Evolutionary conservation across 306 rosid genomes (phyloP).

Genomic region (Calophaca sinica): DNA sequence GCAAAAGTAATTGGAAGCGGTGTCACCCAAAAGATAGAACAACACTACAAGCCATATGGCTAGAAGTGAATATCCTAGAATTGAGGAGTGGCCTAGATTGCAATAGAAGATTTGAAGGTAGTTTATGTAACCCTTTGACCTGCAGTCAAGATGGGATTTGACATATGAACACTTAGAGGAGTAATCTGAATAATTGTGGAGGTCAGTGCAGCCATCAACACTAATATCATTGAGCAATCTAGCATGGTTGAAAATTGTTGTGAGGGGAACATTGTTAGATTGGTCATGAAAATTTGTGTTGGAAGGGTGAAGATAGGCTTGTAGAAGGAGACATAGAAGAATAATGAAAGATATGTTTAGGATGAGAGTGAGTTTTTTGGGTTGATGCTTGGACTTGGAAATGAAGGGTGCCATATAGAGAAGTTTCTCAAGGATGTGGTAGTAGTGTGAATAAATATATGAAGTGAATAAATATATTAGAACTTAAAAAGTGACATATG

Average conservation of each 20-base stretch:
- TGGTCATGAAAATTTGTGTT: conserved; percentile 23
- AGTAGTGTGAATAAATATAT: neutral
- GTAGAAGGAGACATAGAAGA: conserved; percentile 51
- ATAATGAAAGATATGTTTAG: conserved; percentile 57
- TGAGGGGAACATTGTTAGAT: neutral
- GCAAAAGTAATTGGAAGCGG: conserved; percentile 86
- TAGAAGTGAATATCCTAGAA: conserved; percentile 53
- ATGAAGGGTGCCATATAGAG: conserved; percentile 50
- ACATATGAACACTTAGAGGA: conserved; percentile 63
- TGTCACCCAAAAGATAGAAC: conserved; percentile 82
- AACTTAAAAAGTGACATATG: conserved; percentile 21
- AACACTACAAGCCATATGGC: conserved; percentile 71
- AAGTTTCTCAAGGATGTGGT: conserved; percentile 5
- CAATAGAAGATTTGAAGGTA: conserved; percentile 78
- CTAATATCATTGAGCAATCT: conserved; percentile 33
- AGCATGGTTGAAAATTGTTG: conserved; percentile 38
- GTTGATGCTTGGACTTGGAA: conserved; percentile 7
- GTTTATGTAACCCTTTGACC: conserved; percentile 70
- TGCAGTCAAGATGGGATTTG: conserved; percentile 54
- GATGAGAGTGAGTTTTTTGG: conserved; percentile 46
- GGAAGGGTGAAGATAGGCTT: conserved; percentile 10
- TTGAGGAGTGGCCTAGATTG: conserved; percentile 55
- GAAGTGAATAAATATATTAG: conserved; percentile 26
- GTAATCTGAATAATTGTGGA: conserved; percentile 50
- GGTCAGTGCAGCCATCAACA: conserved; percentile 54